Evolutionary conservation across 2,329 filamentous ascomycete species (phyloP).

Genomic region (Ploettnerulaceae sp.): DNA sequence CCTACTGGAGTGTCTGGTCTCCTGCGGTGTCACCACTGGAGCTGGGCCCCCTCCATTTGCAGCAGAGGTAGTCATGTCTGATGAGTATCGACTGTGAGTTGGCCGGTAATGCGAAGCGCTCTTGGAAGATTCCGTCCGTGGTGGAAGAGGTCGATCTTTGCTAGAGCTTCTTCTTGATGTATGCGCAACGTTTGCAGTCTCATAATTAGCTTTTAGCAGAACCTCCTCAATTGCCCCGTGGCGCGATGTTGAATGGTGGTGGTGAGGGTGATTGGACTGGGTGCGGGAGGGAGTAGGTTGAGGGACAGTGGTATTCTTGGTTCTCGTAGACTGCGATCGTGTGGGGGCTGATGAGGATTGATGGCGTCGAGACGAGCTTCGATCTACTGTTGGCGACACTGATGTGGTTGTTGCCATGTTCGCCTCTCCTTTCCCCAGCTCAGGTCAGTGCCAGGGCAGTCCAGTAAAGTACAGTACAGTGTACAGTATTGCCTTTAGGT

Average conservation of each 20-base stretch:
- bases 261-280: slow-evolving; percentile 22
- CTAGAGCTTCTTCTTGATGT: slow-evolving; percentile 30
- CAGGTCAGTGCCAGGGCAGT: not conserved
- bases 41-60: slow-evolving; percentile 50
- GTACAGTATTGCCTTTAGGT: too few species aligned
- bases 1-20: slow-evolving; percentile 45
- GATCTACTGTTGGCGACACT: slow-evolving; percentile 24
- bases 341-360: slow-evolving; percentile 26
- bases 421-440: not conserved
- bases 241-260: slow-evolving; percentile 38
- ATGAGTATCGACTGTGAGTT: slow-evolving; percentile 35
- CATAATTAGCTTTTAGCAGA: slow-evolving; percentile 63
- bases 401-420: slow-evolving; percentile 26
- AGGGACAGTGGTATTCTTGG: slow-evolving; percentile 15
- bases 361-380: slow-evolving; percentile 25
- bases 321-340: slow-evolving; percentile 30
- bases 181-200: slow-evolving; percentile 59
- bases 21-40: slow-evolving; percentile 45
- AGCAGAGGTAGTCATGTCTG: slow-evolving; percentile 46
- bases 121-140: slow-evolving; percentile 27
- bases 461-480: too few species aligned
- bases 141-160: slow-evolving; percentile 28
- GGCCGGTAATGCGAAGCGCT: slow-evolving; percentile 38
- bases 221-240: slow-evolving; percentile 39
- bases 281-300: slow-evolving; percentile 20